Evolutionary conservation across 805 yeast species (phyloP).

Genomic region (Metschnikowia peoriensis): DNA sequence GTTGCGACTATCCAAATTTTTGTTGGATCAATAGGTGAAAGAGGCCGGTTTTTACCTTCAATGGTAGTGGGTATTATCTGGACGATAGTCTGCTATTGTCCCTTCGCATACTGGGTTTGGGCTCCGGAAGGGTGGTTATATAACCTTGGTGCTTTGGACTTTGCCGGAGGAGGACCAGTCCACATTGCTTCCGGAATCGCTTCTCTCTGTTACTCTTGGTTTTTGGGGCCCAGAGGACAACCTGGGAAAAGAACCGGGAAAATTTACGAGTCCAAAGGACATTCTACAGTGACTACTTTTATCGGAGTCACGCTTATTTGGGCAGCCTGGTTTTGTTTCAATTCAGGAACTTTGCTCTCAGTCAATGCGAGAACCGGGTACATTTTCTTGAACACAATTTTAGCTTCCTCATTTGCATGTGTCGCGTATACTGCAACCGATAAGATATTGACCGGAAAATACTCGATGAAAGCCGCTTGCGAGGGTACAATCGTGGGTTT

Average conservation of each 20-base stretch:
- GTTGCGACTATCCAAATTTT: constrained; percentile 50
- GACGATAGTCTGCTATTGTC: constrained; percentile 45
- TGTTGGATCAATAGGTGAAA: constrained; percentile 42
- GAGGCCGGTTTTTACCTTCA: constrained; percentile 42
- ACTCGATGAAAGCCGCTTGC: constrained; percentile 43
- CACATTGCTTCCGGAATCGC: constrained; percentile 46
- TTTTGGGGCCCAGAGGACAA: constrained; percentile 39
- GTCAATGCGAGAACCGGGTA: constrained; percentile 45
- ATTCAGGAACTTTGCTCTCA: constrained; percentile 43
- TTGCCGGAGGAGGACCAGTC: constrained; percentile 52
- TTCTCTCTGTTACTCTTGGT: constrained; percentile 42
- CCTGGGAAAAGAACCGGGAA: constrained; percentile 26
- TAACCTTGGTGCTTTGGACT: constrained; percentile 44
- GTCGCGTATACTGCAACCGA: constrained; percentile 45
- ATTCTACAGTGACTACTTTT: constrained; percentile 36
- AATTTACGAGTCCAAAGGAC: constrained; percentile 27
- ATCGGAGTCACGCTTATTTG: constrained; percentile 47
- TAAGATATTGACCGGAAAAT: constrained; percentile 37
- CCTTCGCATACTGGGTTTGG: constrained; percentile 49
- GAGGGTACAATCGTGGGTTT: constrained; percentile 47
- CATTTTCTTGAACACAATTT: constrained; percentile 48
- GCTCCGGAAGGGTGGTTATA: constrained; percentile 44
- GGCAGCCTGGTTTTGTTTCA: constrained; percentile 52
- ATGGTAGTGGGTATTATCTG: constrained; percentile 40
- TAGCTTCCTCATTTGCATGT: constrained; percentile 50